A percentile compares a stretch with the other conserved stretches of the same genome.
Conservation (phyloP, 495 filamentous ascomycete genomes). For the Baudoinia panamericana region DNA sequence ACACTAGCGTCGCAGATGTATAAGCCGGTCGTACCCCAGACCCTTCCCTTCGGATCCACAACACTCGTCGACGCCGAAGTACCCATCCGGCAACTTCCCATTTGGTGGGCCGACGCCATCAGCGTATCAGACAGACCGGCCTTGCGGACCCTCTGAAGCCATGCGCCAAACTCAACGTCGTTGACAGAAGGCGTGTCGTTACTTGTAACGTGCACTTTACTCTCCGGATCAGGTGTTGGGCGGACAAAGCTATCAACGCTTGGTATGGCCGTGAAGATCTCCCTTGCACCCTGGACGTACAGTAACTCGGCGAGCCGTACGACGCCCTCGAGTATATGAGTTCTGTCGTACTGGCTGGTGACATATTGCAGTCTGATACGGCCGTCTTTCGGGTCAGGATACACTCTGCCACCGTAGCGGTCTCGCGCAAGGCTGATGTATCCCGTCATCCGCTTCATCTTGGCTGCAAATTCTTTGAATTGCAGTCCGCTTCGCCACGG, state of each 20-base stretch:
- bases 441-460: slow-evolving; percentile 47
- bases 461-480: slow-evolving; percentile 51
- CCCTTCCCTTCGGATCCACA: slow-evolving; percentile 58
- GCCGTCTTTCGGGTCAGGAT: slow-evolving; percentile 56
- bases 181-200: slow-evolving; percentile 41
- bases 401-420: slow-evolving; percentile 58
- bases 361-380: slow-evolving; percentile 52
- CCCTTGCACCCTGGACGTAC: slow-evolving; percentile 60
- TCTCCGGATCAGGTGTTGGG: slow-evolving; percentile 13
- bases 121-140: slow-evolving; percentile 37
- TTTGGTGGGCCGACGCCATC: slow-evolving; percentile 69
- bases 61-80: slow-evolving; percentile 45
- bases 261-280: slow-evolving; percentile 52
- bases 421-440: slow-evolving; percentile 64
- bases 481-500: slow-evolving; percentile 51
- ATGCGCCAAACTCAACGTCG: slow-evolving; percentile 50
- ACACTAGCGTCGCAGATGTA: slow-evolving; percentile 81
- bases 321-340: slow-evolving; percentile 57
- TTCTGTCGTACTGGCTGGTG: slow-evolving; percentile 53
- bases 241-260: slow-evolving; percentile 58
- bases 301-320: slow-evolving; percentile 59
- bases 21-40: slow-evolving; percentile 62
- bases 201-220: slow-evolving; percentile 25
- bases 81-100: slow-evolving; percentile 83
- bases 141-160: slow-evolving; percentile 46